Conservation (phyloP, 228 moss, liverwort and hornwort species). For the Sphagnum magellanicum region DNA sequence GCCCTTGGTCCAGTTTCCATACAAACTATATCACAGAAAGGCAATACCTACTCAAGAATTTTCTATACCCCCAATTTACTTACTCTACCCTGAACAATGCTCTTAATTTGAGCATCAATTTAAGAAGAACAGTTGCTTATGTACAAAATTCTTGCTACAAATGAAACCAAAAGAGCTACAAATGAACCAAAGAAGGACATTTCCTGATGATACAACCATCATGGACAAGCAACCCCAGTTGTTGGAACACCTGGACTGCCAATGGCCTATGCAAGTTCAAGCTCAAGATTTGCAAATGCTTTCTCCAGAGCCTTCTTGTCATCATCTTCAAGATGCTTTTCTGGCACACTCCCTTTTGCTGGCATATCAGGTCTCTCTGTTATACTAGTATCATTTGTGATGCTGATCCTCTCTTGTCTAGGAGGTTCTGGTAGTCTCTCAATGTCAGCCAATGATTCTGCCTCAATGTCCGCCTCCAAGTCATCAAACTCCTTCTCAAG, state of each 20-base stretch:
- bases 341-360: conserved; percentile 9
- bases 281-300: conserved; percentile 66
- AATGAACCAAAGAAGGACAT: too few relatives aligned
- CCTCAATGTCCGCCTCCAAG: conserved; percentile 57
- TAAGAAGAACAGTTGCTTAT: too few relatives aligned
- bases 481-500: conserved; percentile 68
- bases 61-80: too few relatives aligned
- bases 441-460: conserved; percentile 15
- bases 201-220: too few relatives aligned
- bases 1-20: too few relatives aligned
- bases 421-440: conserved; percentile 26
- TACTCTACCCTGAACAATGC: too few relatives aligned
- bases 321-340: conserved; percentile 12
- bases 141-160: too few relatives aligned
- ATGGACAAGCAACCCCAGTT: too few relatives aligned
- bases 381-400: conserved; percentile 7
- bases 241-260: background rate
- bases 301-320: conserved; percentile 46
- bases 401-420: conserved; percentile 8
- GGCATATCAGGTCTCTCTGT: conserved; percentile 1
- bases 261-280: conserved; percentile 49
- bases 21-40: too few relatives aligned
- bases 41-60: too few relatives aligned
- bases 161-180: too few relatives aligned
- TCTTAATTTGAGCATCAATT: too few relatives aligned